Conservation (phyloP, 768 basidiomycete species). For the Hericium coralloides region DNA sequence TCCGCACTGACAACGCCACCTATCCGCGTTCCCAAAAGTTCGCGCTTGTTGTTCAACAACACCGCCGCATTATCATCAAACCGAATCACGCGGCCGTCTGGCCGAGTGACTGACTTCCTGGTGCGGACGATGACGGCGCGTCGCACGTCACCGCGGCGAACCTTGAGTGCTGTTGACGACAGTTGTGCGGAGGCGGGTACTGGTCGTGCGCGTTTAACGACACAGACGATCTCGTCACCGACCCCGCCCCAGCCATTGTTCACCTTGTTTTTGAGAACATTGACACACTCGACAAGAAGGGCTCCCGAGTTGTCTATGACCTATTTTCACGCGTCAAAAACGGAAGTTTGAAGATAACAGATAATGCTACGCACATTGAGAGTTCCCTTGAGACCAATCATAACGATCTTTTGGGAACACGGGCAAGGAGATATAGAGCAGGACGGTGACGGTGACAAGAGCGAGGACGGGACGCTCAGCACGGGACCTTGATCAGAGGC, state of each 20-base stretch:
- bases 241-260: constrained; percentile 91
- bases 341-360: not conserved
- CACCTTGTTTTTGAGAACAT: constrained; percentile 92
- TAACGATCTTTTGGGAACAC: constrained; percentile 21
- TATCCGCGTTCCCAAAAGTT: constrained; percentile 93
- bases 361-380: constrained; percentile 55
- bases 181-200: constrained; percentile 56
- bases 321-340: constrained; percentile 28
- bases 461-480: not conserved
- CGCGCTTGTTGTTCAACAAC: constrained; percentile 88
- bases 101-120: constrained; percentile 73
- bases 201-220: constrained; percentile 87
- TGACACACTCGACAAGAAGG: constrained; percentile 90
- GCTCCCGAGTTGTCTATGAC: constrained; percentile 98
- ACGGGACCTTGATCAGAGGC: too few relatives aligned
- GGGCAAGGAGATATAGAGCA: not conserved
- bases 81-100: constrained; percentile 79
- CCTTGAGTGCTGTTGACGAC: constrained; percentile 78
- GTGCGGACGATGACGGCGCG: constrained; percentile 93
- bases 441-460: not conserved
- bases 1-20: constrained; percentile 91
- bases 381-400: constrained; percentile 94
- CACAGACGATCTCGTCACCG: constrained; percentile 94
- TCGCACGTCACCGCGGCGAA: constrained; percentile 89
- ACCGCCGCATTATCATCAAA: constrained; percentile 98